Evolutionary conservation across 768 basidiomycete genomes (phyloP), one percentile per base, ranked within the genome.

Genomic region (Phaeotremella skinneri): DNA sequence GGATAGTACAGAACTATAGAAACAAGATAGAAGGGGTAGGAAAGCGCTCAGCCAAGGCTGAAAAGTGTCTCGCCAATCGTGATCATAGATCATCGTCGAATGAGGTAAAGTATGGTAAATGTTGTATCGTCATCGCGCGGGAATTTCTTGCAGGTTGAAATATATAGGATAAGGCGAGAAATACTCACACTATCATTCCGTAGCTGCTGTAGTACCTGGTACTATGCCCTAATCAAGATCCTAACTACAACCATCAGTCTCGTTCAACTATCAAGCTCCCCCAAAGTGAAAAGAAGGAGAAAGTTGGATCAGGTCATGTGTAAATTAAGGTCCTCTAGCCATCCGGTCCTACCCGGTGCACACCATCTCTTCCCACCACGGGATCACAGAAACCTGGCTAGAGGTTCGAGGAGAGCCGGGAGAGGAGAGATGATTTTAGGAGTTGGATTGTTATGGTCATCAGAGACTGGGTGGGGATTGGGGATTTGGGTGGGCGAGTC

Each of bases 1-100:
- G n/a, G n/a, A n/a, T n/a, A n/a, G n/a, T n/a, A n/a, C 43, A 20
- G 43, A 45, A 14, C 25, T 17, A 21, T 20, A 42, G 4, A 23
- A 27, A 41, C 5, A 16, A 4, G 27, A 47, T 25, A 51, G 39
- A 29, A 14, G 45, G 20, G 53, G 50, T 29, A 48, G 30, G 29
- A 39, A 21, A 31, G 52, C 69, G 71, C 71, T 73, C 71, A 68
- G 71, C 68, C 71, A 73, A 73, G 71, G 71, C 71, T 73, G 71
- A 73, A 69, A n/a, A 63, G 47, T 73, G 57, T 69, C 64, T 62
- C 71, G 71, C 64, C 63, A 72, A 69, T 69, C 60, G 55, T 63
- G 62, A 62, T 45, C 41, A 23, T 20, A 17, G 34, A 53, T 59
- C 62, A 58, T 55, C 66, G 61, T 49, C 71, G 68, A 69, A 73